These are phyloP conservation scores for Aschersonia sp. DNA, from an alignment of 2,329 filamentous ascomycete species.

Conservation along the genomic window DNA sequence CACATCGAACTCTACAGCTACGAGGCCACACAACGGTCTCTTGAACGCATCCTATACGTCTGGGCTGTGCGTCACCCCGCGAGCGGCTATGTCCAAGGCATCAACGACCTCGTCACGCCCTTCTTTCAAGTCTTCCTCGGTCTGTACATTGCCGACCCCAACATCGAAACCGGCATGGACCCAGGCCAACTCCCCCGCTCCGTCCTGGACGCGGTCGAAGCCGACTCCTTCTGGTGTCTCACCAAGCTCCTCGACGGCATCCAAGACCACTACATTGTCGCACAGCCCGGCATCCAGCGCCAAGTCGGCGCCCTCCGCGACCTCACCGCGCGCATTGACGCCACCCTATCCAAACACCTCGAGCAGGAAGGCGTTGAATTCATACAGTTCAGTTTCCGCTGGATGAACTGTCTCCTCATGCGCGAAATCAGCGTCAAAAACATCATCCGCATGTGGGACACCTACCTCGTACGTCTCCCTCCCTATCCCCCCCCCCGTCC, in stretches of 20 bases:
- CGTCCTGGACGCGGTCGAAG: conserved; percentile 91
- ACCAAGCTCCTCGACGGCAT: conserved; percentile 98
- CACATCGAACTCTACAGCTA: conserved; percentile 92
- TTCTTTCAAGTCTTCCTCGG: conserved; percentile 98
- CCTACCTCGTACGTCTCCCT: conserved; percentile 63
- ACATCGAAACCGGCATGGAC: conserved; percentile 92
- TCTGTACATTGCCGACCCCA: conserved; percentile 84
- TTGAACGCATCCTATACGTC: conserved; percentile 90
- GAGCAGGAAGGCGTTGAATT: conserved; percentile 90
- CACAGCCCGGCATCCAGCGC: conserved; percentile 89
- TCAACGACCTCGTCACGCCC: conserved; percentile 93
- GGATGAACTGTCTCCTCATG: conserved; percentile 99
- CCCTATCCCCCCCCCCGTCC: neutral
- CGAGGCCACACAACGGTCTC: conserved; percentile 84
- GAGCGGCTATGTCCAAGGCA: conserved; percentile 95
- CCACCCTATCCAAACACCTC: conserved; percentile 70
- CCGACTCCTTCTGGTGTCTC: conserved; percentile 96
- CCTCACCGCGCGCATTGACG: conserved; percentile 81
- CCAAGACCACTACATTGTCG: conserved; percentile 97
- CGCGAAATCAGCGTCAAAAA: conserved; percentile 92
- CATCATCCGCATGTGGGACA: conserved; percentile 99
- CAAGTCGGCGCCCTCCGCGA: conserved; percentile 84
- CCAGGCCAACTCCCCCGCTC: conserved; percentile 82
- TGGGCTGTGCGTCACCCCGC: conserved; percentile 97
- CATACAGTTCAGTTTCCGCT: conserved; percentile 97